Evolutionary conservation across 129 eudicot genomes (phyloP).

Genomic region (Flaveria bidentis): DNA sequence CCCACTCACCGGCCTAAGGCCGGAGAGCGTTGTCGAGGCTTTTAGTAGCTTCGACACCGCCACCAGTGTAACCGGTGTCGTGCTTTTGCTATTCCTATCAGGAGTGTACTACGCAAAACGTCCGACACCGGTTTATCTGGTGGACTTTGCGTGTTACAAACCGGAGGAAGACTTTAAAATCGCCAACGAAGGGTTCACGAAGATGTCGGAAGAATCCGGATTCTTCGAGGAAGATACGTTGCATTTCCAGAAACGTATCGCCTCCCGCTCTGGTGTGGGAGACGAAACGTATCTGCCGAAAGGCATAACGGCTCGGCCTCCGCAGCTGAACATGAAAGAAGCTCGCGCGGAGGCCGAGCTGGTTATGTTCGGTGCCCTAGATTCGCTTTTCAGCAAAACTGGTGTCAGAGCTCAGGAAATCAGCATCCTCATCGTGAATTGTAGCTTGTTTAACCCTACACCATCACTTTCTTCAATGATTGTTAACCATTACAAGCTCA

Average conservation of each 20-base stretch:
- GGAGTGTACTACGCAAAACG: conserved; percentile 73
- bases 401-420: conserved; percentile 60
- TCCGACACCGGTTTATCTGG: conserved; percentile 50
- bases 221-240: conserved; percentile 57
- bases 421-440: conserved; percentile 72
- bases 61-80: conserved; percentile 42
- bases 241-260: conserved; percentile 55
- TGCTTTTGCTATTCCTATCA: conserved; percentile 39
- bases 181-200: conserved; percentile 50
- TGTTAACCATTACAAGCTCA: conserved; percentile 82
- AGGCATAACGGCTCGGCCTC: conserved; percentile 75
- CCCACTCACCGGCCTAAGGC: conserved; percentile 49
- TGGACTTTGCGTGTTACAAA: conserved; percentile 83
- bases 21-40: conserved; percentile 41
- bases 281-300: conserved; percentile 71
- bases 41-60: conserved; percentile 52
- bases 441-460: conserved; percentile 89
- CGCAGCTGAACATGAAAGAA: conserved; percentile 57
- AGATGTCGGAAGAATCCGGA: conserved; percentile 65
- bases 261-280: conserved; percentile 72
- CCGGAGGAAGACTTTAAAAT: conserved; percentile 62
- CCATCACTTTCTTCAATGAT: conserved; percentile 93
- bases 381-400: conserved; percentile 63
- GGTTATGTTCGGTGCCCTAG: conserved; percentile 81
- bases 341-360: conserved; percentile 82